These are phyloP conservation scores for Lactarius trivialis DNA, from an alignment of 768 basidiomycete species.

Conservation along the genomic window DNA sequence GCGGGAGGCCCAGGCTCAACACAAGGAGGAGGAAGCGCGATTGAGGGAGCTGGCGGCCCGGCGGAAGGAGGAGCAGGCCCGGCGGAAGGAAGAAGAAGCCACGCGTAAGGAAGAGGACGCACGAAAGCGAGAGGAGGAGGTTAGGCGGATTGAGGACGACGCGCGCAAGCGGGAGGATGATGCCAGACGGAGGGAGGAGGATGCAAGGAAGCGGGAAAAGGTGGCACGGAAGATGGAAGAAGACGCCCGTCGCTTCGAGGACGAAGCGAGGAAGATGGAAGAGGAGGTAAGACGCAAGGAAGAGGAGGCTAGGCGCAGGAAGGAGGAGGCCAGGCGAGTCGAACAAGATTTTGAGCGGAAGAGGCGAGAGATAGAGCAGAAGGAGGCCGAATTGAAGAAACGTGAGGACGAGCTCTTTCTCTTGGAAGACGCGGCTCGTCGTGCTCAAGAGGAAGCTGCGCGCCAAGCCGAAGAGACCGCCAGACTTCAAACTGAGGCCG, in stretches of 20 bases:
- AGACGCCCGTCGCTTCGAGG: slow-evolving; percentile 30
- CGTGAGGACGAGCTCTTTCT: slow-evolving; percentile 14
- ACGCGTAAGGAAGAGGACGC: slow-evolving; percentile 29
- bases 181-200: slow-evolving; percentile 27
- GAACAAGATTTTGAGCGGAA: slow-evolving; percentile 28
- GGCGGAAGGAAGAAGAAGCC: slow-evolving; percentile 31
- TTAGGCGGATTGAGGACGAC: slow-evolving; percentile 29
- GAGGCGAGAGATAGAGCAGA: slow-evolving; percentile 19
- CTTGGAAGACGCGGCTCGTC: slow-evolving; percentile 12
- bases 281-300: slow-evolving; percentile 23
- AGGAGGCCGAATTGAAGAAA: slow-evolving; percentile 16
- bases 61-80: slow-evolving; percentile 27
- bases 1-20: slow-evolving; percentile 31
- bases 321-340: slow-evolving; percentile 27
- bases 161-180: slow-evolving; percentile 35
- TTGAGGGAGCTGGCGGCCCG: slow-evolving; percentile 31
- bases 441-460: background rate
- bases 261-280: slow-evolving; percentile 24
- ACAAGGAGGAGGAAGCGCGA: slow-evolving; percentile 29
- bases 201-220: slow-evolving; percentile 28
- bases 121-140: slow-evolving; percentile 28
- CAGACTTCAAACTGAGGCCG: background rate
- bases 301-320: slow-evolving; percentile 27
- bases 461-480: background rate
- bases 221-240: slow-evolving; percentile 28